Conservation (phyloP, 129 eudicot genomes). For the Kitagawia praeruptora region DNA sequence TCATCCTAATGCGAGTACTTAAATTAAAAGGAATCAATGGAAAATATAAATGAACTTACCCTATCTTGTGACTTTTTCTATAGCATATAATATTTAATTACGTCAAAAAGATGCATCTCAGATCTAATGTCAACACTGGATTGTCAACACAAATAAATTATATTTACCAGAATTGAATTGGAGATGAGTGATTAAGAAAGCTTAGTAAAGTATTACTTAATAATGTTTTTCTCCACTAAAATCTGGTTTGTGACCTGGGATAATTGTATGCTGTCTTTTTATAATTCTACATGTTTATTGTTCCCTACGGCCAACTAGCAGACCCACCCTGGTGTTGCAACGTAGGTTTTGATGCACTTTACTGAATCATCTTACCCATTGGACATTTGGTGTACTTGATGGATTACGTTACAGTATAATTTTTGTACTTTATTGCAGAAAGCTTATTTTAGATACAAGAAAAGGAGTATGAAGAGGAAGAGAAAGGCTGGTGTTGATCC, state of each 20-base stretch:
- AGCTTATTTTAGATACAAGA: conserved; percentile 35
- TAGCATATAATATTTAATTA: background rate
- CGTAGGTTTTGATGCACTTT: background rate
- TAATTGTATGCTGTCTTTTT: background rate
- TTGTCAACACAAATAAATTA: background rate
- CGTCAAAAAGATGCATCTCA: background rate
- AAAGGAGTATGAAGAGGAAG: conserved; percentile 32
- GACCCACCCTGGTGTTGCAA: background rate
- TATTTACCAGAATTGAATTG: background rate
- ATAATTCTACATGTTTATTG: background rate
- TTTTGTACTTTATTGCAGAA: conserved; percentile 46
- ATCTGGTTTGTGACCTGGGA: background rate
- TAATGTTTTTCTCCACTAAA: background rate
- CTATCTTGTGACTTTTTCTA: background rate
- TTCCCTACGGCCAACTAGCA: background rate
- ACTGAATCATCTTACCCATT: background rate
- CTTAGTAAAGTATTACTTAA: background rate
- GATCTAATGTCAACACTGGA: background rate
- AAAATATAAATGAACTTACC: background rate
- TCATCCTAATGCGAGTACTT: background rate
- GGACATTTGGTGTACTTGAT: background rate
- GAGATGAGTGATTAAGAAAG: background rate
- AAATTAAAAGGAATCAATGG: background rate
- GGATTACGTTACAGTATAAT: conserved; percentile 1
- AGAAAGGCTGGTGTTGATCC: conserved; percentile 71